Evolutionary conservation across 192 early-diverging fungal species (phyloP).

Genomic region (Paraglomus brasilianum): DNA sequence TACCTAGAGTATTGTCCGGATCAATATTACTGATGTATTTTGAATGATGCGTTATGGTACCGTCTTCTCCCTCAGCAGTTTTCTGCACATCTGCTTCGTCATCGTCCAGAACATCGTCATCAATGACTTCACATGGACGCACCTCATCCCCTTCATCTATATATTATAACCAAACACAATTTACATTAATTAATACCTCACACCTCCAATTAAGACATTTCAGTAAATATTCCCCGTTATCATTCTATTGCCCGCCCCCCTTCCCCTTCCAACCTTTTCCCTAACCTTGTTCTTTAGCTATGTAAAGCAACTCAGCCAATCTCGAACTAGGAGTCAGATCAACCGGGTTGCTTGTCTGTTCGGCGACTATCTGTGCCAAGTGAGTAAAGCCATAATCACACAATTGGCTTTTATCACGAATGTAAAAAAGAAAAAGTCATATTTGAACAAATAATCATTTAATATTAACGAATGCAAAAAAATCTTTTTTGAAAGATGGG

Average conservation of each 20-base stretch:
- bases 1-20: slow-evolving; percentile 35
- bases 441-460: no score
- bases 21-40: slow-evolving; percentile 36
- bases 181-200: background rate
- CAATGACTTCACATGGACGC: slow-evolving; percentile 35
- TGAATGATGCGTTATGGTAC: slow-evolving; percentile 9
- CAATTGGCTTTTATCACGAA: slow-evolving; percentile 35
- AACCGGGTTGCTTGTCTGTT: slow-evolving; percentile 63
- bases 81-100: slow-evolving; percentile 33
- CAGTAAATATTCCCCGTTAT: background rate
- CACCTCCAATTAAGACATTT: background rate
- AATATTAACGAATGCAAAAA: no score
- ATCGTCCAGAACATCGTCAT: slow-evolving; percentile 24
- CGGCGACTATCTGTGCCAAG: slow-evolving; percentile 59
- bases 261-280: background rate
- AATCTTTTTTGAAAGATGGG: no score
- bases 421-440: background rate
- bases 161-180: background rate
- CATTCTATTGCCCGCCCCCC: background rate
- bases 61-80: slow-evolving; percentile 33
- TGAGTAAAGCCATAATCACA: slow-evolving; percentile 45
- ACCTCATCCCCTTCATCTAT: slow-evolving; percentile 41
- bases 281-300: slow-evolving; percentile 60
- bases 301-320: slow-evolving; percentile 60
- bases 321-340: slow-evolving; percentile 59